phyloP scores from a whole-genome alignment of 495 filamentous ascomycete genomes.

The Stereocaulon alpinum region DNA sequence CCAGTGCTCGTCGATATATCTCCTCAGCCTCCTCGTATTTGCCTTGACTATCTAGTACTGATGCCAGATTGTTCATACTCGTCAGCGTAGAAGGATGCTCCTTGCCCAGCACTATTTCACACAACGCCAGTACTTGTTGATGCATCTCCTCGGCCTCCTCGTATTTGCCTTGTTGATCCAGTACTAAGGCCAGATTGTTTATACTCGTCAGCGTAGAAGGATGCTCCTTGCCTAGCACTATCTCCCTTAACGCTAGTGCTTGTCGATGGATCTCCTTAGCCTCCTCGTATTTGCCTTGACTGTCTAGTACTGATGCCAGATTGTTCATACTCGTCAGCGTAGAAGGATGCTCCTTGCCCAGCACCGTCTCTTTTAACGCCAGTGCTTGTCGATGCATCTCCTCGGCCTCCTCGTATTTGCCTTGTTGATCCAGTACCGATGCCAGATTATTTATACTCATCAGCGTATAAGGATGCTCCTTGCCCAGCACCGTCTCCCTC shows the following conservation, averaged over 20 bases:
- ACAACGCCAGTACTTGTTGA: no score
- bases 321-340: constrained; percentile 22
- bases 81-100: constrained; percentile 23
- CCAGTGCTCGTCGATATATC: constrained; percentile 21
- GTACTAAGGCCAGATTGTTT: constrained; percentile 24
- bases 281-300: constrained; percentile 28
- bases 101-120: no score
- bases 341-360: constrained; percentile 25
- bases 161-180: no score
- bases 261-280: constrained; percentile 26
- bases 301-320: constrained; percentile 18
- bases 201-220: constrained; percentile 25
- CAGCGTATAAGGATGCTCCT: no score
- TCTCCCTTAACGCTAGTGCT: constrained; percentile 21
- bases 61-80: constrained; percentile 23
- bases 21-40: constrained; percentile 30
- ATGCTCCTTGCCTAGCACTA: constrained; percentile 25
- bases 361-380: no score
- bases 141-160: no score
- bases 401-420: no score
- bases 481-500: no score
- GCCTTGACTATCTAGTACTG: constrained; percentile 19
- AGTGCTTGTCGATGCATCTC: no score
- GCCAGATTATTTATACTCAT: no score
- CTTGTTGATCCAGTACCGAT: no score